A percentile compares a stretch with the other conserved stretches of the same genome.
Evolutionary conservation across 1,139 yeast species (phyloP).

Genomic region (Scheffersomyces lignicola): DNA sequence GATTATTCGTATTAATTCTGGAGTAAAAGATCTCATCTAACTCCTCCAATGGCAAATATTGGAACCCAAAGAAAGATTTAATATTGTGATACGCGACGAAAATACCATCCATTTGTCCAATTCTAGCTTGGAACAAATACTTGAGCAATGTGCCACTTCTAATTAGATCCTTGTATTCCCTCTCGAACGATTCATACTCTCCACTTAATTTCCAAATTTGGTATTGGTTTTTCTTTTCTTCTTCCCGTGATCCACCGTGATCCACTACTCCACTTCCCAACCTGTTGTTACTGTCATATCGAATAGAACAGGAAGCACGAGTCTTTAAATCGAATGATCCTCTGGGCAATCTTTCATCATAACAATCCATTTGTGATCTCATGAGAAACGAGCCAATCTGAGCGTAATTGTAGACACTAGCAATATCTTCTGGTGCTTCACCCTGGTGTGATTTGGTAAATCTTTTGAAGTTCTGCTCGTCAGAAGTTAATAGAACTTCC

Average conservation of each 20-base stretch:
- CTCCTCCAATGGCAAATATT: constrained; percentile 74
- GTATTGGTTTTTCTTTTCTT: constrained; percentile 55
- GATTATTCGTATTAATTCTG: constrained; percentile 15
- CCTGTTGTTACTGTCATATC: constrained; percentile 69
- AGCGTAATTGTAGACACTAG: constrained; percentile 67
- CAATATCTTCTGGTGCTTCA: constrained; percentile 20
- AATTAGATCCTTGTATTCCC: constrained; percentile 76
- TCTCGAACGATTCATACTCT: constrained; percentile 69
- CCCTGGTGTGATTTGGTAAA: constrained; percentile 9
- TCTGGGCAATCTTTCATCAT: constrained; percentile 72
- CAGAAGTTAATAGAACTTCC: constrained; percentile 70
- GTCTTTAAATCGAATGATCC: constrained; percentile 94
- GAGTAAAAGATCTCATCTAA: constrained; percentile 54
- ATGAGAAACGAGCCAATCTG: constrained; percentile 66
- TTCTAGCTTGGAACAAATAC: constrained; percentile 86
- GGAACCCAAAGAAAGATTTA: constrained; percentile 81
- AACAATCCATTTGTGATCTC: constrained; percentile 91
- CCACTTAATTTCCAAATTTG: constrained; percentile 65
- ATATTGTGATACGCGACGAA: constrained; percentile 90
- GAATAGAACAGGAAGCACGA: constrained; percentile 82
- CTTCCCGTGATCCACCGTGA: constrained; percentile 38
- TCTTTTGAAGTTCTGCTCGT: constrained; percentile 45
- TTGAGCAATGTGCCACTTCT: constrained; percentile 74
- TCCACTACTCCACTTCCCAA: neutral
- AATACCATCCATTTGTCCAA: constrained; percentile 97